Evolutionary conservation across 257 asterid genomes (phyloP).

Genomic region (Ocimum tenuiflorum): DNA sequence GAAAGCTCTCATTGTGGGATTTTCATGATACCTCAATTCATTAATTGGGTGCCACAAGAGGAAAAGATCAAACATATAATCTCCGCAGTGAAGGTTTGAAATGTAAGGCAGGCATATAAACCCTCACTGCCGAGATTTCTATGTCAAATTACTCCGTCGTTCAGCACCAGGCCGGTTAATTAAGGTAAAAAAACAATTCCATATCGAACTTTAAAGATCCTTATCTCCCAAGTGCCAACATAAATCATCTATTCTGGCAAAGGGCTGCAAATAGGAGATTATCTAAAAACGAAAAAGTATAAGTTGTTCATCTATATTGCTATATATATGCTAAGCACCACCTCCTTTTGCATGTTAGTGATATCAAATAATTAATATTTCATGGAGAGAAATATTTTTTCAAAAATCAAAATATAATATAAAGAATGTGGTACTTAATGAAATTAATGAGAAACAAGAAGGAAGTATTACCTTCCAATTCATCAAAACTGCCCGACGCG

Average conservation of each 20-base stretch:
- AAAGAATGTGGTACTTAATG: background rate
- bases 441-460: background rate
- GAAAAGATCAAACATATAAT: too few species aligned
- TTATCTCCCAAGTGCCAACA: background rate
- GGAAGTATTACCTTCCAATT: conserved; percentile 62
- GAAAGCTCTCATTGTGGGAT: too few species aligned
- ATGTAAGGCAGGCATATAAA: too few species aligned
- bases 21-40: too few species aligned
- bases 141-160: too few species aligned
- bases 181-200: background rate
- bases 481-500: conserved; percentile 76
- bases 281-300: background rate
- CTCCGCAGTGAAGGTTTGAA: too few species aligned
- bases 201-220: background rate
- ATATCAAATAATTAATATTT: conserved; percentile 4
- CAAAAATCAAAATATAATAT: background rate
- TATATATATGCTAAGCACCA: background rate
- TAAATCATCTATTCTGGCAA: background rate
- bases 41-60: too few species aligned
- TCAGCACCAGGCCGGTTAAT: too few species aligned
- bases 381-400: background rate
- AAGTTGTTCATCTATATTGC: background rate
- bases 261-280: background rate
- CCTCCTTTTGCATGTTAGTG: background rate
- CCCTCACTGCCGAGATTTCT: too few species aligned